Conservation (phyloP, 768 basidiomycete species). For the Suillus variegatus region DNA sequence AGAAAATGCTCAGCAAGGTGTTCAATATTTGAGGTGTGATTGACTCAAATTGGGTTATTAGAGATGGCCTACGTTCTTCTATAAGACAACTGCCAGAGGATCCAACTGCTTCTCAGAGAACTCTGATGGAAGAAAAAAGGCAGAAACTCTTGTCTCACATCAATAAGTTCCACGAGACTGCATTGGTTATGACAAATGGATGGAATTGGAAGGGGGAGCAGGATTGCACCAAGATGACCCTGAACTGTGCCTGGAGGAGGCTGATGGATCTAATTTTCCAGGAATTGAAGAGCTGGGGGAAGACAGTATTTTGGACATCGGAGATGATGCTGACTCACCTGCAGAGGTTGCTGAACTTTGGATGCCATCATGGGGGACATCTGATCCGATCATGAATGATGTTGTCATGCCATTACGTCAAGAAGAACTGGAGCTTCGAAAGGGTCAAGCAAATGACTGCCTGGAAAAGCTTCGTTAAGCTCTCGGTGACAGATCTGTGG, state of each 20-base stretch:
- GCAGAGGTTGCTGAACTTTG: neutral
- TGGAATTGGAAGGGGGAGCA: neutral
- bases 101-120: slow-evolving; percentile 7
- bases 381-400: neutral
- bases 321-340: neutral
- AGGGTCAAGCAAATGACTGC: slow-evolving; percentile 12
- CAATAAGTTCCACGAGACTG: neutral
- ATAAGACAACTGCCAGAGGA: neutral
- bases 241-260: neutral
- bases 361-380: slow-evolving; percentile 7
- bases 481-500: slow-evolving; percentile 7
- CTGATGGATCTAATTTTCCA: neutral
- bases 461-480: slow-evolving; percentile 7
- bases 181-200: neutral
- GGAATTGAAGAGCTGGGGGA: neutral
- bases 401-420: neutral
- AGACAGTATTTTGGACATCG: neutral
- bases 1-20: slow-evolving; percentile 10
- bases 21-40: neutral
- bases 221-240: neutral
- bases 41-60: neutral
- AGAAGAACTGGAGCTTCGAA: slow-evolving; percentile 9
- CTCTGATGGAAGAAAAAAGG: neutral
- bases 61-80: slow-evolving; percentile 1
- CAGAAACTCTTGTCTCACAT: neutral